phyloP scores from a whole-genome alignment of 2,329 filamentous ascomycete genomes.

The Talaromyces piceae region DNA sequence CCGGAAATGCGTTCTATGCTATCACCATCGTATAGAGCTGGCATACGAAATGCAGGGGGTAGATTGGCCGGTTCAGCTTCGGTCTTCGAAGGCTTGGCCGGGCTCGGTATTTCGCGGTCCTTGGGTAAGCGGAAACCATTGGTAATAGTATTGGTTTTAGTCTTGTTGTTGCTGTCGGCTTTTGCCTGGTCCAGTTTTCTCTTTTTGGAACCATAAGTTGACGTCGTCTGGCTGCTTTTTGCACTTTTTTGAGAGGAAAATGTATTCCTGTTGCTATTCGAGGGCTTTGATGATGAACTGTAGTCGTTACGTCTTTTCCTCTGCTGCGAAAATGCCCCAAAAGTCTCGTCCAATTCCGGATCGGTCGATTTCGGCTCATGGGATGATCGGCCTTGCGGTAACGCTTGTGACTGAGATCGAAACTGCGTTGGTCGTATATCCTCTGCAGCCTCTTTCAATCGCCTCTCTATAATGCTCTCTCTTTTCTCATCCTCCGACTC shows the following conservation, averaged over 20 bases:
- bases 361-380: neutral
- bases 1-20: neutral
- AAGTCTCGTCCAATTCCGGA: neutral
- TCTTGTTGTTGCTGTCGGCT: neutral
- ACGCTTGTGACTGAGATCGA: neutral
- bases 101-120: neutral
- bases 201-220: neutral
- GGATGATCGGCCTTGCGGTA: neutral
- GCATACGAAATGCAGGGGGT: conserved; percentile 3
- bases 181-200: neutral
- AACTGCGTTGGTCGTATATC: neutral
- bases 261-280: neutral
- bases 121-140: neutral
- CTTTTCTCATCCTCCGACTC: neutral
- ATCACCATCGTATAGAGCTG: conserved; percentile 1
- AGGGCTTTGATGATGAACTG: too few relatives aligned
- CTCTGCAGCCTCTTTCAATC: neutral
- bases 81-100: neutral
- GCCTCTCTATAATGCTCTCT: neutral
- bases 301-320: neutral
- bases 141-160: too few relatives aligned
- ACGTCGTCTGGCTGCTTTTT: neutral
- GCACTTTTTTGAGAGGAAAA: neutral
- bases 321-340: neutral
- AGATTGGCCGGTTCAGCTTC: neutral